Evolutionary conservation across 1,284 basidiomycete species (phyloP), one percentile per base, ranked within the genome.

Genomic region (Thelephora terrestris): DNA sequence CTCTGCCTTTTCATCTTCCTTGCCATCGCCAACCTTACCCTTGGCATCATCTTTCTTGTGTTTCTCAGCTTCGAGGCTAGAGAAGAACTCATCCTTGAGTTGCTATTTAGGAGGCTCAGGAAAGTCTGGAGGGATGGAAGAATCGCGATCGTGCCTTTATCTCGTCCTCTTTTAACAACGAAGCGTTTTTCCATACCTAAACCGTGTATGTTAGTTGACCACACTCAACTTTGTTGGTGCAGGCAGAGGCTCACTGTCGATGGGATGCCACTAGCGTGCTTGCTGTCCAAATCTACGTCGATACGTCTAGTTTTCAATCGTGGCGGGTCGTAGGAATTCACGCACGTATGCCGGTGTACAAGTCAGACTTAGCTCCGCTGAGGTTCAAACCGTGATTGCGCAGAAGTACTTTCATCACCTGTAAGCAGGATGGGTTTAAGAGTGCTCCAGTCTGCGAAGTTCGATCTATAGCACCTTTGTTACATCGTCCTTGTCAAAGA

Each of bases 361-460:
- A 57, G 57, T 85, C 68, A 5, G 80, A 75, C 57, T 86, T 86
- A 10, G 84, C 84, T 16, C 82, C 81, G 57, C 71, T 76, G 9
- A 83, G 68, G 55, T 69, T 76, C 47, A 77, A 56, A 0, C 83
- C 82, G 59, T 85, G 83, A 44, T 77, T 70, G 47, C 78, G 66
- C 39, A 85, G 57, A 14, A 86, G 65, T 5, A 81, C 66, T 56
- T 71, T 76, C 79, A 85, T 82, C 25, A 84, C 75, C 81, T 85
- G 43, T 18, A 23, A 18, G 17, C 29, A 17, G 9, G 4, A 16
- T 17, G 16, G 38, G 7, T 43, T 44, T 36, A 23, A 34, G 39
- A 54, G 17, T 25, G 34, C 42, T 9, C 25, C n/a, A 23, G 7
- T 5, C 4, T 9, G 7, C 27, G 14, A 39, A 7, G 36, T 44